Conservation (phyloP, 257 asterid species). For the Capsicum baccatum region DNA sequence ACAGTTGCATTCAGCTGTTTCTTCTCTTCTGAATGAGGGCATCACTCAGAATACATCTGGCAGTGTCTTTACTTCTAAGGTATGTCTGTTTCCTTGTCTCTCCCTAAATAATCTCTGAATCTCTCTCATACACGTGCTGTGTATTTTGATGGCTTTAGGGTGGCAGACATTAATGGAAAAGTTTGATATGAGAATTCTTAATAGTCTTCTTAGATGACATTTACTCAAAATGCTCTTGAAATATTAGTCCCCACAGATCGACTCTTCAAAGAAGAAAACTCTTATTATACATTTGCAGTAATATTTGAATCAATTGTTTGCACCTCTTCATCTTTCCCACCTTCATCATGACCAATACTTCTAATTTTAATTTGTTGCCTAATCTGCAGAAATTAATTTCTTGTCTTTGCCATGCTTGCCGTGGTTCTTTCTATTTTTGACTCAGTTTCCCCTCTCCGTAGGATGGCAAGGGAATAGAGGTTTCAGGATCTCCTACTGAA, state of each 20-base stretch:
- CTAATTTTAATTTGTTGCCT: not conserved
- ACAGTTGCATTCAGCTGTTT: constrained; percentile 55
- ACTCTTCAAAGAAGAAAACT: not conserved
- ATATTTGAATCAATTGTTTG: constrained; percentile 1
- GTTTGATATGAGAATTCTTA: constrained; percentile 24
- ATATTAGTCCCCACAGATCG: not conserved
- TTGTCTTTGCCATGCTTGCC: constrained; percentile 25
- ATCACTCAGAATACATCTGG: constrained; percentile 85
- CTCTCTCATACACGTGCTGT: not conserved
- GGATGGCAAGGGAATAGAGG: constrained; percentile 72
- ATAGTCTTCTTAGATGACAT: constrained; percentile 15
- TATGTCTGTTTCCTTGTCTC: constrained; percentile 32
- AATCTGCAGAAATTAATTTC: not conserved
- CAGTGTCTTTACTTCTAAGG: constrained; percentile 85
- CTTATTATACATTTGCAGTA: constrained; percentile 5
- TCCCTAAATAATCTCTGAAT: constrained; percentile 15
- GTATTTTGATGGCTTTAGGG: constrained; percentile 17
- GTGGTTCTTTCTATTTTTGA: constrained; percentile 26
- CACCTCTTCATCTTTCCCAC: constrained; percentile 23
- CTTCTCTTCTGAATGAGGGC: constrained; percentile 86
- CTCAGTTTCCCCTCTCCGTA: constrained; percentile 28
- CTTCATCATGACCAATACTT: constrained; percentile 12
- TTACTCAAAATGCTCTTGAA: constrained; percentile 19
- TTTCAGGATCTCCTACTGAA: constrained; percentile 98
- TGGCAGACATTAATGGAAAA: constrained; percentile 26